A percentile compares a stretch with the other conserved stretches of the same genome.
These are phyloP conservation scores for Alternaria brassicae DNA, from an alignment of 2,329 filamentous ascomycete genomes.

Conservation along the genomic window DNA sequence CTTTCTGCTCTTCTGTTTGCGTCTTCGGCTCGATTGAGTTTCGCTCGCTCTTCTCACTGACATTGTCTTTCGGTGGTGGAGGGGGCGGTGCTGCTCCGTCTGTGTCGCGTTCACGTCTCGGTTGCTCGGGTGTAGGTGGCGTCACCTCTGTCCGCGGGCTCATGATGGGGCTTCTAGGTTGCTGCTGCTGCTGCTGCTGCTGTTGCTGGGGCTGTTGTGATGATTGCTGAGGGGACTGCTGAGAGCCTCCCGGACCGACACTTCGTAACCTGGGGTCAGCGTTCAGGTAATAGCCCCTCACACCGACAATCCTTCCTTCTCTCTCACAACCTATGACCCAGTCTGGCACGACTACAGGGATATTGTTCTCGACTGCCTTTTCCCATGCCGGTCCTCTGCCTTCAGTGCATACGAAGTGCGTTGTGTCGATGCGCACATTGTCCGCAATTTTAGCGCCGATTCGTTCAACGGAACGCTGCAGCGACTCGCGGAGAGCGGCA, in stretches of 20 bases:
- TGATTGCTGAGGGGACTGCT: conserved; percentile 33
- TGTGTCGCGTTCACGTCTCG: conserved; percentile 32
- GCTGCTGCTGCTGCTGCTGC: conserved; percentile 35
- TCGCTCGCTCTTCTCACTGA: conserved; percentile 30
- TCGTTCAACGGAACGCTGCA: conserved; percentile 78
- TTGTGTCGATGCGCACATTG: conserved; percentile 92
- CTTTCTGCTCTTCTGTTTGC: conserved; percentile 44
- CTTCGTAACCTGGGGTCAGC: conserved; percentile 73
- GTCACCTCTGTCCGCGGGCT: conserved; percentile 60
- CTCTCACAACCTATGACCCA: conserved; percentile 98
- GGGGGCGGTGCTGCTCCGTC: conserved; percentile 41
- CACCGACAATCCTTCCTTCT: conserved; percentile 89
- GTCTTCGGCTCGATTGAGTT: conserved; percentile 41
- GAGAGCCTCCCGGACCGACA: conserved; percentile 51
- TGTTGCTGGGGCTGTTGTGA: conserved; percentile 28
- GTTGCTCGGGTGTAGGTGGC: conserved; percentile 58
- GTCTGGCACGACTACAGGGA: conserved; percentile 93
- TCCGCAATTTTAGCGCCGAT: conserved; percentile 94
- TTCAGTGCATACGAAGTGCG: conserved; percentile 97
- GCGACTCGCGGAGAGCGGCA: conserved; percentile 71
- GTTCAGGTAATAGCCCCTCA: conserved; percentile 95
- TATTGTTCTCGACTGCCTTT: conserved; percentile 96
- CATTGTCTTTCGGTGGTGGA: conserved; percentile 45
- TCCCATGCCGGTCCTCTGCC: conserved; percentile 91
- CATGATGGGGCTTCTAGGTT: conserved; percentile 42